These are phyloP conservation scores for Penicillium manginii DNA, from an alignment of 495 filamentous ascomycete genomes.

Conservation along the genomic window DNA sequence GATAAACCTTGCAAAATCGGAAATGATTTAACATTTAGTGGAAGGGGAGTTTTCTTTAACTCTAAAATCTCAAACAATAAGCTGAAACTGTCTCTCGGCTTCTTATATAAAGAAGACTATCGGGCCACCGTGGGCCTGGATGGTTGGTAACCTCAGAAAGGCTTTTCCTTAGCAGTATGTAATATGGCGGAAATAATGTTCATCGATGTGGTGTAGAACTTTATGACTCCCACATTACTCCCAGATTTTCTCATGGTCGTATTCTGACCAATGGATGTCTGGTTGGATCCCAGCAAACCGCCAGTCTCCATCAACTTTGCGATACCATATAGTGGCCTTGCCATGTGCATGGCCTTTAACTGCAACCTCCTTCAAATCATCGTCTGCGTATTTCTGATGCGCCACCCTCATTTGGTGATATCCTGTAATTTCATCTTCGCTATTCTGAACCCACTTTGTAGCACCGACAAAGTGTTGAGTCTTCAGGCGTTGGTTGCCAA, in stretches of 20 bases:
- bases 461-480: slow-evolving; percentile 23
- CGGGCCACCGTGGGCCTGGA: no score
- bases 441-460: slow-evolving; percentile 8
- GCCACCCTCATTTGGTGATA: slow-evolving; percentile 21
- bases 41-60: no score
- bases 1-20: no score
- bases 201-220: no score
- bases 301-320: slow-evolving; percentile 72
- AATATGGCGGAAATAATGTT: no score
- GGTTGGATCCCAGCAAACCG: slow-evolving; percentile 74
- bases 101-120: no score
- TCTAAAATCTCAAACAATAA: no score
- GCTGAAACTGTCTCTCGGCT: no score
- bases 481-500: slow-evolving; percentile 13
- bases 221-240: not conserved
- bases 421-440: slow-evolving; percentile 15
- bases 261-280: not conserved
- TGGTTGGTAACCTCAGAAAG: no score
- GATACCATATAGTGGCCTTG: slow-evolving; percentile 68
- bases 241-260: not conserved
- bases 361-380: slow-evolving; percentile 17
- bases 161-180: no score
- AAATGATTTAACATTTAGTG: no score
- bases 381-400: slow-evolving; percentile 28
- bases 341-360: slow-evolving; percentile 63